Evolutionary conservation across 352 stramenopile genomes (phyloP).

Genomic region (Phytophthora pisi): DNA sequence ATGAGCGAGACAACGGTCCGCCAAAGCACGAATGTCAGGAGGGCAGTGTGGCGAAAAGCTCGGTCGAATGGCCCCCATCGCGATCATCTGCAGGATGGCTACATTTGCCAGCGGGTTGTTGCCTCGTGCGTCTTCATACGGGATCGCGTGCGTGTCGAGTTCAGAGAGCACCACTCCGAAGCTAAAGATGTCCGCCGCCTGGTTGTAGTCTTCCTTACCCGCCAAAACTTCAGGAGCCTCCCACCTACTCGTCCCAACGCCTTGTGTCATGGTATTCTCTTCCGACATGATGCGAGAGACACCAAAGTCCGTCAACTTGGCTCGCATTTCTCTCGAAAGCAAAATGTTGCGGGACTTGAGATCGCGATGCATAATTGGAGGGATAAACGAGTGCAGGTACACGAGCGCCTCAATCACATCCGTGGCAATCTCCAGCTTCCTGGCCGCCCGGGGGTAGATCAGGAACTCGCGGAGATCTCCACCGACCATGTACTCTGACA

Average conservation of each 20-base stretch:
- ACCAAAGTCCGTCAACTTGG: conserved; percentile 42
- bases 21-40: conserved; percentile 33
- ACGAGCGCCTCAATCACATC: conserved; percentile 37
- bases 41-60: conserved; percentile 14
- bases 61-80: conserved; percentile 28
- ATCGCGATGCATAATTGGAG: conserved; percentile 30
- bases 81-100: conserved; percentile 51
- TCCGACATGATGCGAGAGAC: conserved; percentile 27
- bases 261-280: conserved; percentile 34
- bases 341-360: conserved; percentile 35
- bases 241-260: conserved; percentile 38
- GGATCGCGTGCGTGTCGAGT: conserved; percentile 39
- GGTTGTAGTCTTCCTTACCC: conserved; percentile 25
- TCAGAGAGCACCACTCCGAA: conserved; percentile 46
- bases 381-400: conserved; percentile 42
- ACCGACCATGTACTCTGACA: conserved; percentile 66
- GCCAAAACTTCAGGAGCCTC: conserved; percentile 29
- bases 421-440: conserved; percentile 26
- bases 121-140: conserved; percentile 39
- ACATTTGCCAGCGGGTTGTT: conserved; percentile 41
- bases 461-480: conserved; percentile 53
- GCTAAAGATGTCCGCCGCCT: conserved; percentile 40
- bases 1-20: conserved; percentile 41
- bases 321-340: conserved; percentile 24
- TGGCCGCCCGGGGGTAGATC: conserved; percentile 23